Percentiles rank a stretch among this genome's conserved stretches.
phyloP scores from a whole-genome alignment of 2,329 filamentous ascomycete genomes.

The Fusarium graminum region DNA sequence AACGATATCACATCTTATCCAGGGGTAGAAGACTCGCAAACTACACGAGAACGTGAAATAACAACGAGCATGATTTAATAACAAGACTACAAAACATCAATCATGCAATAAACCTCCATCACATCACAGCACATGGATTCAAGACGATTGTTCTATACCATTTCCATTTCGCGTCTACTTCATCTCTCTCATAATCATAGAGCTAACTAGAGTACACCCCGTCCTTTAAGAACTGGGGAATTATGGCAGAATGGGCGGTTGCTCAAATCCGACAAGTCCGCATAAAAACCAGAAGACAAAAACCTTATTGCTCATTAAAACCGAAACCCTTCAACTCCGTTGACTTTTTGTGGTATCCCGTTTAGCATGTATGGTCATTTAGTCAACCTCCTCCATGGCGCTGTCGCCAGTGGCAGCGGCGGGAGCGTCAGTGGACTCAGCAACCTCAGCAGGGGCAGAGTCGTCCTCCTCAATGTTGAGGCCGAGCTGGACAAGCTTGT shows the following conservation, averaged over 20 bases:
- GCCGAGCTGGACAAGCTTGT: constrained; percentile 98
- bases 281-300: constrained; percentile 53
- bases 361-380: constrained; percentile 59
- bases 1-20: neutral
- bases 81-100: too few species aligned
- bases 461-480: constrained; percentile 97
- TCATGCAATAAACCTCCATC: neutral
- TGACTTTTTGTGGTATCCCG: constrained; percentile 58
- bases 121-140: neutral
- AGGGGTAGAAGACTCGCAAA: neutral
- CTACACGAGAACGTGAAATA: neutral
- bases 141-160: constrained; percentile 45
- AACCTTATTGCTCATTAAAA: constrained; percentile 52
- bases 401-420: constrained; percentile 79
- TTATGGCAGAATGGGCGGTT: constrained; percentile 53
- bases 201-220: constrained; percentile 59
- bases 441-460: constrained; percentile 72
- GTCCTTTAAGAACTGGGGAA: constrained; percentile 49
- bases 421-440: constrained; percentile 68
- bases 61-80: neutral
- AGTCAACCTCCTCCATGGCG: constrained; percentile 99
- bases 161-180: constrained; percentile 57
- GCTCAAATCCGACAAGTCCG: constrained; percentile 45
- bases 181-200: constrained; percentile 58
- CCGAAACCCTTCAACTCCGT: constrained; percentile 58